Evolutionary conservation across 1,284 basidiomycete species (phyloP), one percentile per base, ranked within the genome.

Genomic region (Mrakiaceae sp.): DNA sequence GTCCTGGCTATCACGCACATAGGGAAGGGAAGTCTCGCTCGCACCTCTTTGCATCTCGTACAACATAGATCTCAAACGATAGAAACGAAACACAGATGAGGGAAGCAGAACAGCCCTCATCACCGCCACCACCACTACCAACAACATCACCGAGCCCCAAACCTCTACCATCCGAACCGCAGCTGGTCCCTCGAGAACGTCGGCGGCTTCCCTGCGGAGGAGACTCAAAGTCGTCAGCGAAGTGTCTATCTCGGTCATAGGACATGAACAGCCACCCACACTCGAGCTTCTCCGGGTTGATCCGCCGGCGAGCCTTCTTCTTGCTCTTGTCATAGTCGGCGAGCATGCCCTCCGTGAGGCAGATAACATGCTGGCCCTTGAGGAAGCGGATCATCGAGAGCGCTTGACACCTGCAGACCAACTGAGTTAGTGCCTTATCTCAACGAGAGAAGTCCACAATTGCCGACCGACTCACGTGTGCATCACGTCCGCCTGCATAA

Each of bases 401-500:
- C 16, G 92, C 92, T 74, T 90, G 91, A 75, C 93, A 95, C 49
- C 91, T 95, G 69, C 54, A 61, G 52, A 56, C n/a, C n/a, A 47
- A 66, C 43, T 68, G 53, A 2, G 27, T 27, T 27, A 27, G 27
- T 27, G 27, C 27, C 27, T 27, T 27, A 27, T 2, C 27, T 27
- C 27, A 27, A 27, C 27, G 27, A 27, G 57, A 64, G 49, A 70
- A 50, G 27, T 66, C 56, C 64, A 57, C 61, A 60, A 9, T 55
- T 62, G 47, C 52, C 27, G 2, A 57, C 69, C 57, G 58, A 84
- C 90, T 76, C 75, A 96, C 87, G 95, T 98, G 79, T 97, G 96
- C 85, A 97, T 91, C 66, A 99, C 87, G 76, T 99, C 96, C 49
- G 87, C 86, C 73, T 97, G 93, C 5, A 90, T 93, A 76, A 99